Evolutionary conservation across 2,329 filamentous ascomycete species (phyloP).

Genomic region (Paramyrothecium sp.): DNA sequence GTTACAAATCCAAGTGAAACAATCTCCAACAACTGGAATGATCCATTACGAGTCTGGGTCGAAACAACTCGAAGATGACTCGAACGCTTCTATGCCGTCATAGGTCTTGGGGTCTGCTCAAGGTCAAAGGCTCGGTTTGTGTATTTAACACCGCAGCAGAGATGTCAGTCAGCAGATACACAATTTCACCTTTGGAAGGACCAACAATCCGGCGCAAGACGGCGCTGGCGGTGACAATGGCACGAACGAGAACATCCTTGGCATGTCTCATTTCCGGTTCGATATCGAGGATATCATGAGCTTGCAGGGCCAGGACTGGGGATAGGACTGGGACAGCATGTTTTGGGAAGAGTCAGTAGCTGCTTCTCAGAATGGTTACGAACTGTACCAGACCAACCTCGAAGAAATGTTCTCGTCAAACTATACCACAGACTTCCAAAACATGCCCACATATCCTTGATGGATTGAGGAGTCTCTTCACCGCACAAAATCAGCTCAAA

Average conservation of each 20-base stretch:
- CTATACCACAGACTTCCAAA: too few species aligned
- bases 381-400: neutral
- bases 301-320: slow-evolving; percentile 51
- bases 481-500: too few species aligned
- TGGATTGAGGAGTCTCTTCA: too few species aligned
- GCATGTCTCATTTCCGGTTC: slow-evolving; percentile 51
- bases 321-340: slow-evolving; percentile 53
- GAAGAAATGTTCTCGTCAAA: too few species aligned
- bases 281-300: slow-evolving; percentile 52
- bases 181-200: slow-evolving; percentile 59
- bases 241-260: slow-evolving; percentile 38
- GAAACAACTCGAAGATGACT: too few species aligned
- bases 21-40: too few species aligned
- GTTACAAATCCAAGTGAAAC: too few species aligned
- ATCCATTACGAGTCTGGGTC: too few species aligned
- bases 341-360: neutral
- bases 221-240: neutral
- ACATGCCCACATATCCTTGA: too few species aligned
- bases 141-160: slow-evolving; percentile 57
- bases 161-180: slow-evolving; percentile 65
- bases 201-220: slow-evolving; percentile 26
- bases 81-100: too few species aligned
- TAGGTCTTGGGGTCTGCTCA: too few species aligned
- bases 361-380: neutral
- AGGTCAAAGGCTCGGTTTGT: too few species aligned